Evolutionary conservation across 1,139 yeast genomes (phyloP).

Genomic region (Protomyces inouyei): DNA sequence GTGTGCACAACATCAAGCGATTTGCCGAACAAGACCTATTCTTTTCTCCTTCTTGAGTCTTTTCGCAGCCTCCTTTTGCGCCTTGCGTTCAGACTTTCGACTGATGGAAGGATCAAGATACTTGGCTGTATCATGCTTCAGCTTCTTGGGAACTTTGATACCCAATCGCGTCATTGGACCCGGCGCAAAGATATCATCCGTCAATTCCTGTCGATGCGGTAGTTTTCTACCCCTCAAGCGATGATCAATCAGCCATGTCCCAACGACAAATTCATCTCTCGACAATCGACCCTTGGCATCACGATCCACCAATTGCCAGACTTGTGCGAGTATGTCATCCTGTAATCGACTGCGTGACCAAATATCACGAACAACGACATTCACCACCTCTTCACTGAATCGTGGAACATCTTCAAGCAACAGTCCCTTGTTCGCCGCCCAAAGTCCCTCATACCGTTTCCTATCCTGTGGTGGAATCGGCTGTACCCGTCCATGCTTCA

Average conservation of each 20-base stretch:
- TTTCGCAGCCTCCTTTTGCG: neutral
- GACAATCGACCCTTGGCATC: conserved; percentile 71
- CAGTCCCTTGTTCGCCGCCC: conserved; percentile 67
- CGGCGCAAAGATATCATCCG: conserved; percentile 19
- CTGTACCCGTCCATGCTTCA: conserved; percentile 19
- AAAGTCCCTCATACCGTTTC: conserved; percentile 83
- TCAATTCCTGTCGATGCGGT: conserved; percentile 50
- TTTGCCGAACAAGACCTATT: too few relatives aligned
- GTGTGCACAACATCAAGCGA: too few relatives aligned
- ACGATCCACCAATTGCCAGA: conserved; percentile 80
- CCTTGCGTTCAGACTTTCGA: neutral
- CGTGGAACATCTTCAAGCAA: conserved; percentile 30
- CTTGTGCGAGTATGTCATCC: conserved; percentile 54
- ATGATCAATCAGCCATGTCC: conserved; percentile 95
- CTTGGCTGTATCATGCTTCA: conserved; percentile 22
- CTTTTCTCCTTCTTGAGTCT: neutral
- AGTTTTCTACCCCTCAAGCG: conserved; percentile 87
- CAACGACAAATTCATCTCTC: conserved; percentile 76
- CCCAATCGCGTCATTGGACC: conserved; percentile 18
- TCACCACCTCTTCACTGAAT: conserved; percentile 35
- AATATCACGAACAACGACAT: conserved; percentile 61
- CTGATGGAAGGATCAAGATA: conserved; percentile 1
- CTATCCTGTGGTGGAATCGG: conserved; percentile 61
- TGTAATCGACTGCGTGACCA: conserved; percentile 77
- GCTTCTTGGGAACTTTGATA: conserved; percentile 10